These are phyloP conservation scores for Sporothrix luriei DNA, from an alignment of 2,329 filamentous ascomycete species.

Conservation along the genomic window DNA sequence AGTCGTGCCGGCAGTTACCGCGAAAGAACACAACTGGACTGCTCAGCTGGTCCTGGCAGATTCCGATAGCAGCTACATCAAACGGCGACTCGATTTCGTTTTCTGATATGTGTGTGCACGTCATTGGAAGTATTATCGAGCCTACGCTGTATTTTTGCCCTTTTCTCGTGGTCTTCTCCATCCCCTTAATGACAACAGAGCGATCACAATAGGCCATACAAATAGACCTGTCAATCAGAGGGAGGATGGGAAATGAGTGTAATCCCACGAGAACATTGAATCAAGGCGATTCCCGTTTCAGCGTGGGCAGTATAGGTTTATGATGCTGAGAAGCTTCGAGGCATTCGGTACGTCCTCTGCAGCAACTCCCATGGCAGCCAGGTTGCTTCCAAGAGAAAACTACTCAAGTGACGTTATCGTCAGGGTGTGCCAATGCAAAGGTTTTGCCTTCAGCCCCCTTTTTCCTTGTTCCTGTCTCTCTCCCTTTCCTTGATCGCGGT, in stretches of 20 bases:
- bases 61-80: not conserved
- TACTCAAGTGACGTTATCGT: slow-evolving; percentile 13
- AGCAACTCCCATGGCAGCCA: not conserved
- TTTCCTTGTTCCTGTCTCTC: not conserved
- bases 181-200: slow-evolving; percentile 1
- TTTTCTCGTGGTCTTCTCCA: slow-evolving; percentile 1
- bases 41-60: not conserved
- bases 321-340: too few species aligned
- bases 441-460: not conserved
- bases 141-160: not conserved
- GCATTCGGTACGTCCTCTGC: too few species aligned
- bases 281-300: slow-evolving; percentile 14
- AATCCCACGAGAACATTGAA: slow-evolving; percentile 14
- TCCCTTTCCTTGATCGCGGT: slow-evolving; percentile 1
- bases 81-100: not conserved
- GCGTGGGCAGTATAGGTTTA: too few species aligned
- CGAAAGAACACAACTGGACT: not conserved
- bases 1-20: slow-evolving; percentile 22
- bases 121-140: not conserved
- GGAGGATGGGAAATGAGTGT: slow-evolving; percentile 13
- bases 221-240: not conserved
- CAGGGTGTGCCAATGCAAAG: not conserved
- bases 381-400: not conserved
- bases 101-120: not conserved
- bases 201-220: slow-evolving; percentile 9